phyloP scores from a whole-genome alignment of 1,284 basidiomycete species.

The Coniophora puteana region DNA sequence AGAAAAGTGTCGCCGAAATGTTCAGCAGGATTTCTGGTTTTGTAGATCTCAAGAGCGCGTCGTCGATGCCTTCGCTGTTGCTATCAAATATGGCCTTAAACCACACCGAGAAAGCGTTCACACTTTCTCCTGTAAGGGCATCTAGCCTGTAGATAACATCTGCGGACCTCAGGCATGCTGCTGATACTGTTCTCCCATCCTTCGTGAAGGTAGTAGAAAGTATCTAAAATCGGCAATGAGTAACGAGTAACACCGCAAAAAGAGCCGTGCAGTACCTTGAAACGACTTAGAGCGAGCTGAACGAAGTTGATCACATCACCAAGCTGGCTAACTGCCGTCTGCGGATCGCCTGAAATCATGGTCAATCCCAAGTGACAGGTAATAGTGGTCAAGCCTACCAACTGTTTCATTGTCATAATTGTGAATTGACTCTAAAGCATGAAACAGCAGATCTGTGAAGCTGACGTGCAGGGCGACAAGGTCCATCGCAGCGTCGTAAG shows the following conservation, averaged over 20 bases:
- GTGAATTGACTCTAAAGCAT: constrained; percentile 59
- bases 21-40: constrained; percentile 62
- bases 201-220: constrained; percentile 32
- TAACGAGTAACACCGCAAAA: background rate
- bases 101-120: constrained; percentile 54
- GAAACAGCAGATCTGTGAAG: constrained; percentile 57
- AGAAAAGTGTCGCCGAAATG: constrained; percentile 63
- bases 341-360: constrained; percentile 62
- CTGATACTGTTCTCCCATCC: constrained; percentile 41
- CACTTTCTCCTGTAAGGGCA: constrained; percentile 46
- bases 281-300: constrained; percentile 59
- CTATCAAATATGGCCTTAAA: constrained; percentile 73
- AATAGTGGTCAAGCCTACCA: constrained; percentile 40
- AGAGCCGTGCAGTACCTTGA: constrained; percentile 47
- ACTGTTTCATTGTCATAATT: constrained; percentile 76
- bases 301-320: constrained; percentile 73
- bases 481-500: constrained; percentile 55
- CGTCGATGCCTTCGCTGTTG: constrained; percentile 77
- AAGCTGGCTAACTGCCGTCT: constrained; percentile 70
- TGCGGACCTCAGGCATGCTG: constrained; percentile 49
- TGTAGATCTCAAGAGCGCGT: constrained; percentile 67
- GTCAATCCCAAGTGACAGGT: constrained; percentile 6
- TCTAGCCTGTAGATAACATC: constrained; percentile 39
- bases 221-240: constrained; percentile 16
- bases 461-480: constrained; percentile 67